Evolutionary conservation across 164 flowering plant species (phyloP).

Genomic region (Magnolia kwangsiensis): DNA sequence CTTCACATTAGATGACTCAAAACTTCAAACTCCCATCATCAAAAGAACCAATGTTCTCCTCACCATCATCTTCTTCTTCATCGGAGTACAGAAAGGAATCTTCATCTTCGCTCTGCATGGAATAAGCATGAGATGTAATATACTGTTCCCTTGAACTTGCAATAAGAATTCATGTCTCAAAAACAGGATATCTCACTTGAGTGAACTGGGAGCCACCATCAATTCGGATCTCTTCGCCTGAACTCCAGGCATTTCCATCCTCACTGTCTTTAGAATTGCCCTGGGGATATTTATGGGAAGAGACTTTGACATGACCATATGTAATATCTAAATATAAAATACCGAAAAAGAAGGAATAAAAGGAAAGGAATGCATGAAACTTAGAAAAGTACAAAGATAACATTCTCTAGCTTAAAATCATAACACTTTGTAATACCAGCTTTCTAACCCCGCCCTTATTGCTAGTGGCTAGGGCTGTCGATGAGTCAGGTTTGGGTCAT

Average conservation of each 20-base stretch:
- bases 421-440: background rate
- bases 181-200: constrained; percentile 29
- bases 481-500: too few species aligned
- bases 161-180: background rate
- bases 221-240: constrained; percentile 24
- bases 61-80: constrained; percentile 22
- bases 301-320: background rate
- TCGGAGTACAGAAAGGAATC: constrained; percentile 30
- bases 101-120: constrained; percentile 56
- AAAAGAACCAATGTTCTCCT: constrained; percentile 23
- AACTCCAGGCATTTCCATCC: constrained; percentile 19
- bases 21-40: constrained; percentile 15
- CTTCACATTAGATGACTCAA: constrained; percentile 4
- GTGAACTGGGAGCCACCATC: constrained; percentile 25
- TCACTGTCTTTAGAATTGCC: constrained; percentile 35
- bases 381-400: background rate
- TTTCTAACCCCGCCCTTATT: too few species aligned
- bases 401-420: background rate
- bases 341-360: too few species aligned
- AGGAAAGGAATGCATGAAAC: too few species aligned
- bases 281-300: constrained; percentile 26
- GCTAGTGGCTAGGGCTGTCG: too few species aligned
- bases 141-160: background rate
- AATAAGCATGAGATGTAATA: background rate
- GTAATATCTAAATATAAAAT: too few species aligned